Evolutionary conservation across 306 rosid species (phyloP).

Genomic region (Castanopsis chinensis): DNA sequence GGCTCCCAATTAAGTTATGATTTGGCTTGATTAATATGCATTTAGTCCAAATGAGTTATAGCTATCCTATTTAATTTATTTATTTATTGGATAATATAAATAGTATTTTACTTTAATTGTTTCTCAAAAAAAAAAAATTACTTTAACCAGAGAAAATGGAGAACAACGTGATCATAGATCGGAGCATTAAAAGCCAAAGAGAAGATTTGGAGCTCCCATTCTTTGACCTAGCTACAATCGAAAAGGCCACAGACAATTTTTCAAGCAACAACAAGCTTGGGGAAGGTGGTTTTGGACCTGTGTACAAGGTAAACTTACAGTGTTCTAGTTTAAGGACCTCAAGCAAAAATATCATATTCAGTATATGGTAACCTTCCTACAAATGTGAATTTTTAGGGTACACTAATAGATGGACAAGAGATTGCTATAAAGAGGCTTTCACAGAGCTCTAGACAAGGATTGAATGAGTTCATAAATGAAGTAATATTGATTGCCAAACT

Average conservation of each 20-base stretch:
- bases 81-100: neutral
- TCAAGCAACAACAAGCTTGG: too few species aligned
- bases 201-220: slow-evolving; percentile 23
- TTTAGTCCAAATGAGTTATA: neutral
- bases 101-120: neutral
- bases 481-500: too few species aligned
- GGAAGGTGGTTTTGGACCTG: too few species aligned
- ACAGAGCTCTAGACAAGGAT: too few species aligned
- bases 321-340: neutral
- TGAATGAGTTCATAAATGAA: too few species aligned
- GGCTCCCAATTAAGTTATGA: neutral
- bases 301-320: slow-evolving; percentile 26
- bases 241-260: too few species aligned
- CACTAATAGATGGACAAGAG: neutral
- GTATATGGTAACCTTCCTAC: neutral
- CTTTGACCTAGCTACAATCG: too few species aligned
- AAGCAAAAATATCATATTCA: neutral
- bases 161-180: slow-evolving; percentile 1
- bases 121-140: neutral
- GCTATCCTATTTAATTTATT: neutral
- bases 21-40: neutral
- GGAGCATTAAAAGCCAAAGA: slow-evolving; percentile 22
- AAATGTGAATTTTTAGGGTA: slow-evolving; percentile 36
- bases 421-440: too few species aligned
- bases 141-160: neutral